Conservation (phyloP, 305 asterid genomes). For the Fraxinus baroniana region DNA sequence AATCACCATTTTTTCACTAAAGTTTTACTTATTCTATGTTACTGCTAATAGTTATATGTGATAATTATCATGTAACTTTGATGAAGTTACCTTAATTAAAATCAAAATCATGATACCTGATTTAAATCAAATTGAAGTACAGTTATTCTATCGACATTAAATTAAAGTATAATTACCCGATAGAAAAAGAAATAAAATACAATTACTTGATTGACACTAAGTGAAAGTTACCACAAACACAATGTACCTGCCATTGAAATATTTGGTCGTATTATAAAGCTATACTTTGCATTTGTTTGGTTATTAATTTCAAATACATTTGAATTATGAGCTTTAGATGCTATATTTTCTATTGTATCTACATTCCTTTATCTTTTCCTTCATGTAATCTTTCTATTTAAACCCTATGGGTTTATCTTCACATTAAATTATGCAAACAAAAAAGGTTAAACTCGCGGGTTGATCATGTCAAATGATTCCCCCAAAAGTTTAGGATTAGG, state of each 20-base stretch:
- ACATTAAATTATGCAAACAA: background rate
- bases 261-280: background rate
- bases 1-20: too few relatives aligned
- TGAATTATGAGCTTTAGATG: background rate
- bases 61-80: background rate
- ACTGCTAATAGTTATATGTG: background rate
- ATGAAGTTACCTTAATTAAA: background rate
- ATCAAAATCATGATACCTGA: background rate
- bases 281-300: background rate
- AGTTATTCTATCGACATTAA: background rate
- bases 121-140: too few relatives aligned
- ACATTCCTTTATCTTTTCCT: background rate
- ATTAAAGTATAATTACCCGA: background rate
- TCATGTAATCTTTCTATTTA: background rate
- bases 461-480: background rate
- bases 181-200: background rate
- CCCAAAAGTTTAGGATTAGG: background rate
- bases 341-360: background rate
- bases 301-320: background rate
- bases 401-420: background rate
- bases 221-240: background rate
- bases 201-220: background rate
- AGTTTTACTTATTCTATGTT: background rate
- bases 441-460: background rate
- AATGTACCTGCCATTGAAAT: background rate